phyloP scores from a whole-genome alignment of 177 flowering plant species.

The Tripterygium wilfordii region DNA sequence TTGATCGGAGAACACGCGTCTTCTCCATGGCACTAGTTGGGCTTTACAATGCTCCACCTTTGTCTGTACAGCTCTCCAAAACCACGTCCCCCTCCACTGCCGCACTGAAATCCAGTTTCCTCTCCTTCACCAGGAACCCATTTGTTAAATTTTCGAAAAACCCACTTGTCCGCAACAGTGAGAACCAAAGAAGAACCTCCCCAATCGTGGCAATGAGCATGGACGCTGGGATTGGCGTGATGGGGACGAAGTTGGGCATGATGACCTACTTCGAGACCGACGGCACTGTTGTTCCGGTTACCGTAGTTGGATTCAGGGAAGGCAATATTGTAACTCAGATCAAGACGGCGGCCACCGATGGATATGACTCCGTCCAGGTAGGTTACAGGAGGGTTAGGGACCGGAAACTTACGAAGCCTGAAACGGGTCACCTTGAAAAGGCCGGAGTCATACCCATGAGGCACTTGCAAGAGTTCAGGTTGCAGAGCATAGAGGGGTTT shows the following conservation, averaged over 20 bases:
- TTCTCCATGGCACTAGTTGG: too few relatives aligned
- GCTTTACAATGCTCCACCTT: too few relatives aligned
- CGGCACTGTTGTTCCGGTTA: slow-evolving; percentile 83
- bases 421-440: slow-evolving; percentile 80
- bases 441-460: slow-evolving; percentile 77
- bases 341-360: slow-evolving; percentile 79
- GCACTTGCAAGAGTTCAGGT: slow-evolving; percentile 91
- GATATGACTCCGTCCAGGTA: slow-evolving; percentile 87
- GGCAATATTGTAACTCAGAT: slow-evolving; percentile 95
- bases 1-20: too few relatives aligned
- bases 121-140: background rate
- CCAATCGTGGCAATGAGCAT: slow-evolving; percentile 32
- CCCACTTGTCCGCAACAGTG: background rate
- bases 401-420: slow-evolving; percentile 82
- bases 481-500: slow-evolving; percentile 57
- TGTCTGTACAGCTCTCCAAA: too few relatives aligned
- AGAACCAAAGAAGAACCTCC: background rate
- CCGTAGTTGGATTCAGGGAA: slow-evolving; percentile 87
- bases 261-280: slow-evolving; percentile 76
- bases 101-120: background rate
- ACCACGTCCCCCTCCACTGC: background rate
- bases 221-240: slow-evolving; percentile 90
- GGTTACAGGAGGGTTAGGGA: slow-evolving; percentile 88
- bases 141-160: background rate
- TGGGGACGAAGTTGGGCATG: slow-evolving; percentile 98